phyloP scores from a whole-genome alignment of 2,329 filamentous ascomycete genomes.

The Verticillium alfalfae region DNA sequence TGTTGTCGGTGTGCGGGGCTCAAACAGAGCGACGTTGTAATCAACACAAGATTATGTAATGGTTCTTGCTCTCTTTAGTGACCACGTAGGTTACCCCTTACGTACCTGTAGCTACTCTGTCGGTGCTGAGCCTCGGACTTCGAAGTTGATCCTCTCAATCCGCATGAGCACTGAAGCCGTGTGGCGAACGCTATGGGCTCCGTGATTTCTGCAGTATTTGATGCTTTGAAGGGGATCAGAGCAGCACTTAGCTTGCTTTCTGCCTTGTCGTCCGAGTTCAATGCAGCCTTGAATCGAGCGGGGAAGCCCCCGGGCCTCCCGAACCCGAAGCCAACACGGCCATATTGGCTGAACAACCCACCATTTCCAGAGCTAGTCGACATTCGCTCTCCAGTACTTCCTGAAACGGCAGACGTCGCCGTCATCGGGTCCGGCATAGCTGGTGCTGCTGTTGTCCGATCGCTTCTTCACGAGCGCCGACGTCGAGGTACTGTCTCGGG shows the following conservation, averaged over 20 bases:
- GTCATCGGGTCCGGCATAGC: conserved; percentile 16
- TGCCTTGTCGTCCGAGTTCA: not conserved
- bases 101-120: no score
- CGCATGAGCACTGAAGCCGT: not conserved
- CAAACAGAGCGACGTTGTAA: no score
- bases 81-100: no score
- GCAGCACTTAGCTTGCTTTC: not conserved
- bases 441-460: conserved; percentile 9
- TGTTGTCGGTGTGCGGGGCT: no score
- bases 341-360: conserved; percentile 11
- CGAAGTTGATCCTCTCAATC: not conserved
- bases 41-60: no score
- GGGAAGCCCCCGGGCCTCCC: conserved; percentile 9
- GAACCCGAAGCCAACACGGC: conserved; percentile 9
- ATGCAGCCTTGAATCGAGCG: not conserved
- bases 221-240: not conserved
- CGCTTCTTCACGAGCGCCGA: conserved; percentile 5
- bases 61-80: no score
- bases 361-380: conserved; percentile 2
- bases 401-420: conserved; percentile 10
- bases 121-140: no score
- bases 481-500: not conserved
- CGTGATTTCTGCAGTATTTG: not conserved
- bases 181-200: not conserved
- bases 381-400: conserved; percentile 10